These are phyloP conservation scores for Linnemannia zychae DNA, from an alignment of 192 early-diverging fungal genomes.

Conservation along the genomic window DNA sequence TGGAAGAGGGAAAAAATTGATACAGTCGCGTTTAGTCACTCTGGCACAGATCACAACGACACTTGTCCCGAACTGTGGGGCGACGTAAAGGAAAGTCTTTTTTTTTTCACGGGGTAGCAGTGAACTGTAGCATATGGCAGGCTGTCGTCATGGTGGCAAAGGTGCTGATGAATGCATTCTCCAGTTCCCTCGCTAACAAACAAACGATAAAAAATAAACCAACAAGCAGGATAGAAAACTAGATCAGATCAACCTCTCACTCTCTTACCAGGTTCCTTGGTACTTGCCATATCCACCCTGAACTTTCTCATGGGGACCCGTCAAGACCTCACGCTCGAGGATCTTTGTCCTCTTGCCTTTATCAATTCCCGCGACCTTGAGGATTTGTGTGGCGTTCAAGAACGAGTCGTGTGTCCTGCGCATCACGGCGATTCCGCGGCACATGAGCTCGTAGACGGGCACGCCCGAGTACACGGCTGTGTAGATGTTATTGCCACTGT, in stretches of 20 bases:
- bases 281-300: conserved; percentile 98
- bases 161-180: too few species aligned
- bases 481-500: conserved; percentile 57
- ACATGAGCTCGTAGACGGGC: conserved; percentile 86
- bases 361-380: conserved; percentile 92
- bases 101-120: not conserved
- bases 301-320: conserved; percentile 90
- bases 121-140: not conserved
- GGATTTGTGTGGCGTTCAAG: conserved; percentile 93
- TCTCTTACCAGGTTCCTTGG: conserved; percentile 85
- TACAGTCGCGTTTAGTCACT: not conserved
- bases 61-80: not conserved
- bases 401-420: conserved; percentile 83
- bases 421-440: conserved; percentile 84
- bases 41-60: not conserved
- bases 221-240: not conserved
- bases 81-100: not conserved
- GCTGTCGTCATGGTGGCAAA: not conserved
- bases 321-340: conserved; percentile 87
- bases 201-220: too few species aligned
- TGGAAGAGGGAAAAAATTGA: not conserved
- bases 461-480: conserved; percentile 75
- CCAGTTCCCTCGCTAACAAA: too few species aligned
- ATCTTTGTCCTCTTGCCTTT: conserved; percentile 91
- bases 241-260: not conserved